Evolutionary conservation across 2,329 filamentous ascomycete genomes (phyloP), one percentile per base, ranked within the genome.

Genomic region (Exophiala bonariae): DNA sequence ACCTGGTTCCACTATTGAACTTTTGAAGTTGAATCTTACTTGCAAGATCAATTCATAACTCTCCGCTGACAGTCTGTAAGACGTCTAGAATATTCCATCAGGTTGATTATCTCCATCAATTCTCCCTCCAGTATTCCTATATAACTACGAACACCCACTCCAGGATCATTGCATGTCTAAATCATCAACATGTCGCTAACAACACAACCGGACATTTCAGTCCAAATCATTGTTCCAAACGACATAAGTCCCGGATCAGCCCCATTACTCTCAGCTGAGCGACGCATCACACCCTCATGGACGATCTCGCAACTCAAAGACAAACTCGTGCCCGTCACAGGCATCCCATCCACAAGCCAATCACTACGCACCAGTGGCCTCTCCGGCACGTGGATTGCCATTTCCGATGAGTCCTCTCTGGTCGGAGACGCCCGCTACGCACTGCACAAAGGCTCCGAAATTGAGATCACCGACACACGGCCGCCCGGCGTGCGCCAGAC

Each of bases 231-330:
- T 44, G 58, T 59, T 57, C 53, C 54, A 54, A 61, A 23, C 46
- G 52, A 61, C 41, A 54, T 42, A 18, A 58, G 51, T 18, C 42
- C 44, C 30, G 51, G 54, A 26, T 49, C 53, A 11, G 57, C 63
- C 32, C 65, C 68, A 2, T 59, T 63, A 14, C 66, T 74, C 38
- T 81, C 85, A 39, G 91, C 89, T 41, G 93, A 99, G 72, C 87
- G 92, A 52, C 88, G 93, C 58, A 83, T 97, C 66, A 92, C 89
- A 19, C 92, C 92, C 11, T 86, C 91, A 58, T 99, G 93, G 93
- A 86, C 85, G 52, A 86, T 99, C 63, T 77, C 79, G 45, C 84
- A 89, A 61, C 79, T 97, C 61, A 96, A 92, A 73, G 72, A 78
- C 43, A 95, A 93, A 68, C 83, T 99, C 41, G 92, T 97, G 70